These are phyloP conservation scores for Talaromyces piceae DNA, from an alignment of 2,329 filamentous ascomycete species.

Conservation along the genomic window DNA sequence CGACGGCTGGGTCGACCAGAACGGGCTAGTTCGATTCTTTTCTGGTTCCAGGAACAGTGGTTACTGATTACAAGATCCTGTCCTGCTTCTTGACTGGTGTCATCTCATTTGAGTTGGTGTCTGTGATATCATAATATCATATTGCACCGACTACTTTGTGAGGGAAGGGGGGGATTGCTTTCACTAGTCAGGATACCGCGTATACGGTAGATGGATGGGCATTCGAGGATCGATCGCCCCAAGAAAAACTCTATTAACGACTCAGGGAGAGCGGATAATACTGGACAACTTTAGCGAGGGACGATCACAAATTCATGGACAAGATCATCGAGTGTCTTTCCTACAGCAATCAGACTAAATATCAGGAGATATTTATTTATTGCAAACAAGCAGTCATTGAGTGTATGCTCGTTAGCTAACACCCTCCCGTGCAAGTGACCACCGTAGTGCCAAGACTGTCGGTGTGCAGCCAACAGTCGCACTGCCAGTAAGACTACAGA, in stretches of 20 bases:
- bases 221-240: no score
- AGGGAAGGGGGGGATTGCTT: no score
- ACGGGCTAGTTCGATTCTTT: not conserved
- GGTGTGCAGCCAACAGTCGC: not conserved
- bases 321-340: not conserved
- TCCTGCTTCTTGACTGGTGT: no score
- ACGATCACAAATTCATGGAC: not conserved
- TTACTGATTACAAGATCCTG: not conserved
- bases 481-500: not conserved
- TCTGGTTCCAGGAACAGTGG: not conserved
- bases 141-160: no score
- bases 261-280: not conserved
- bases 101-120: no score
- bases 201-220: no score
- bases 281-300: not conserved
- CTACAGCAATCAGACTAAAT: no score
- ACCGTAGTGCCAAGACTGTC: not conserved
- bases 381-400: no score
- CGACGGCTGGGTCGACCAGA: not conserved
- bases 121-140: no score
- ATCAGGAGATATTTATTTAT: no score
- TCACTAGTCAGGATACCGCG: no score
- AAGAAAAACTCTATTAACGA: not conserved
- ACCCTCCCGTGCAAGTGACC: not conserved
- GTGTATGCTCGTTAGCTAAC: not conserved